These are phyloP conservation scores for Lentinula raphanica DNA, from an alignment of 768 basidiomycete species.

Conservation along the genomic window DNA sequence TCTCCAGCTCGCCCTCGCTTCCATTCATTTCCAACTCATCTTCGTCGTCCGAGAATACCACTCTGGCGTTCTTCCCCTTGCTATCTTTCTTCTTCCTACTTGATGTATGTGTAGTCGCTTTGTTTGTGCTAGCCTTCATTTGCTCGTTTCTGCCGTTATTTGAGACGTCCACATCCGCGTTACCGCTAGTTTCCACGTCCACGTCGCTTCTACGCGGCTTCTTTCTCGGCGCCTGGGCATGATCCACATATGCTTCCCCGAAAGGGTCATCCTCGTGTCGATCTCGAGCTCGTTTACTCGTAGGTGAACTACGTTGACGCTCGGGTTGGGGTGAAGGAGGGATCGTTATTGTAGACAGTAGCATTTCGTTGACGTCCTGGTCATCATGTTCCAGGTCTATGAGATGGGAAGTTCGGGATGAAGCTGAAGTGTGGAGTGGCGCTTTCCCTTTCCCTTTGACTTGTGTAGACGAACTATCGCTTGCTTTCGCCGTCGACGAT, in stretches of 20 bases:
- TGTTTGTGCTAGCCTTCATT: not conserved
- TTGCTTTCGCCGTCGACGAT: conserved; percentile 24
- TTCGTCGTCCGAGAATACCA: conserved; percentile 18
- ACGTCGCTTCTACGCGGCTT: not conserved
- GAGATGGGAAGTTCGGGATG: conserved; percentile 39
- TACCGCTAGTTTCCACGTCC: not conserved
- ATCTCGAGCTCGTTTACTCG: not conserved
- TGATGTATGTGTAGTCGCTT: conserved; percentile 9
- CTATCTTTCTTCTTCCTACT: conserved; percentile 7
- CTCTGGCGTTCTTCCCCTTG: conserved; percentile 7
- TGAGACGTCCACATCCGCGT: not conserved
- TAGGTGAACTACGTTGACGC: not conserved
- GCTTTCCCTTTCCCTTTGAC: conserved; percentile 22
- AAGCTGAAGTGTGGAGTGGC: conserved; percentile 22
- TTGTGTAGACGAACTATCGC: conserved; percentile 9
- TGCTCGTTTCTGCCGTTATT: no score
- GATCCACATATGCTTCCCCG: no score
- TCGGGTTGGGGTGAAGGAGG: not conserved
- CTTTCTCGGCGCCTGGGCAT: not conserved
- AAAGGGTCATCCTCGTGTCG: no score
- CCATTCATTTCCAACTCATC: conserved; percentile 18
- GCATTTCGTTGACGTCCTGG: conserved; percentile 14
- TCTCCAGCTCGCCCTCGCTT: not conserved
- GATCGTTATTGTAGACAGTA: conserved; percentile 1
- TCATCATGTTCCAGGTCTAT: conserved; percentile 20